These are phyloP conservation scores for Neurospora sp. DNA, from an alignment of 495 filamentous ascomycete genomes.

Conservation along the genomic window DNA sequence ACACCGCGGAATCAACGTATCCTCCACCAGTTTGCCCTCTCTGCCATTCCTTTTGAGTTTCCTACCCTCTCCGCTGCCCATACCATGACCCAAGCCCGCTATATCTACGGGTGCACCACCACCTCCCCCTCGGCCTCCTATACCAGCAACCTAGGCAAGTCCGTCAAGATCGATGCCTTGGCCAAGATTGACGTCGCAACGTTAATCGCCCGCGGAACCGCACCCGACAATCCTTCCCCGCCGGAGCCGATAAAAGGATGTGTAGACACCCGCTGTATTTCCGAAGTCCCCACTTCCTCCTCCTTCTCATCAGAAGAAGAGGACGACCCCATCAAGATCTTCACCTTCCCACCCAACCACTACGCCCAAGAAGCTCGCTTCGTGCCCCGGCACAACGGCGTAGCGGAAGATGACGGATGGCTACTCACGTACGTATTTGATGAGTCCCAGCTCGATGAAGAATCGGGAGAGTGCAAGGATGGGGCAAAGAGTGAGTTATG, in stretches of 20 bases:
- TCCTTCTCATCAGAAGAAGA: slow-evolving; percentile 16
- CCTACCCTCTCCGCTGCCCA: slow-evolving; percentile 39
- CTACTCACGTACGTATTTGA: slow-evolving; percentile 52
- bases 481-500: slow-evolving; percentile 49
- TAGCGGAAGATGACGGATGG: slow-evolving; percentile 46
- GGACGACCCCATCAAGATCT: slow-evolving; percentile 46
- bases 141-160: slow-evolving; percentile 39
- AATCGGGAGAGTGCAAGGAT: slow-evolving; percentile 26
- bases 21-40: slow-evolving; percentile 49
- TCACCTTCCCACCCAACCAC: slow-evolving; percentile 44
- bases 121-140: slow-evolving; percentile 29
- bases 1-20: slow-evolving; percentile 20
- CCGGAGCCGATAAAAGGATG: slow-evolving; percentile 5
- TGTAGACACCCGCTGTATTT: slow-evolving; percentile 1
- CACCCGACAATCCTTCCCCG: slow-evolving; percentile 1
- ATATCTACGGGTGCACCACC: slow-evolving; percentile 45
- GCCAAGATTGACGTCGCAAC: slow-evolving; percentile 44
- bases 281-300: slow-evolving; percentile 23
- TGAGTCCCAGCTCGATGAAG: slow-evolving; percentile 36
- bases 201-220: slow-evolving; percentile 36
- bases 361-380: slow-evolving; percentile 58
- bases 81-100: slow-evolving; percentile 44
- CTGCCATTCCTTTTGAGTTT: slow-evolving; percentile 54
- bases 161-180: slow-evolving; percentile 50
- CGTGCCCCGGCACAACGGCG: slow-evolving; percentile 33